Evolutionary conservation across 192 early-diverging fungal species (phyloP).

Genomic region (Backusella circina): DNA sequence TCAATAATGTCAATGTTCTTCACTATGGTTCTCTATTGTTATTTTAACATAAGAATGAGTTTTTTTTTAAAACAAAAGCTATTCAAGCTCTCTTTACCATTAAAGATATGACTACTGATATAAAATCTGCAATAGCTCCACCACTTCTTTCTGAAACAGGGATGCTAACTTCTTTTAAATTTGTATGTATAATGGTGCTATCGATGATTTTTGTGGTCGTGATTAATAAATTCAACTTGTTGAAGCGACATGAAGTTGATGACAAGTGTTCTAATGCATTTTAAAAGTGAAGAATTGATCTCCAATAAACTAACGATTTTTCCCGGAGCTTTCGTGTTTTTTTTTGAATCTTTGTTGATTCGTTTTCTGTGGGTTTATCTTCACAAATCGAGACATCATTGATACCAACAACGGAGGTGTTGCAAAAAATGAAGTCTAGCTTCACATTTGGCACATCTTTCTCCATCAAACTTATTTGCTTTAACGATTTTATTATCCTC

Average conservation of each 20-base stretch:
- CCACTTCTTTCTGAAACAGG: background rate
- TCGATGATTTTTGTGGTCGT: background rate
- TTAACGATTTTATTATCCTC: too few species aligned
- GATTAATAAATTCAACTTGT: background rate
- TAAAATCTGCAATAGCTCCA: background rate
- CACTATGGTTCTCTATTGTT: background rate
- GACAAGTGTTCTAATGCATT: background rate
- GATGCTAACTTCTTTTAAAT: background rate
- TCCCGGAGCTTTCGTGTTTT: background rate
- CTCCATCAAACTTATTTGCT: too few species aligned
- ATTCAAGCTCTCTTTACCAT: background rate
- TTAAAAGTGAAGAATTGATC: background rate
- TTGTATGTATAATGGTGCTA: background rate
- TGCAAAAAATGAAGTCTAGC: background rate
- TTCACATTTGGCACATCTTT: background rate
- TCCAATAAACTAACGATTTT: background rate
- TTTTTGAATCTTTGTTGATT: background rate
- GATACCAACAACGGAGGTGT: background rate
- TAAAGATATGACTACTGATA: background rate
- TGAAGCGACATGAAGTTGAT: background rate
- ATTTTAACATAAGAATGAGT: background rate
- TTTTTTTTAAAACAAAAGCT: background rate
- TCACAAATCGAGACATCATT: background rate
- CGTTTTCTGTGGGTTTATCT: background rate
- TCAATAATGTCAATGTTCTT: background rate